These are phyloP conservation scores for Myxozyma neotropica DNA, from an alignment of 805 yeast species.

Conservation along the genomic window DNA sequence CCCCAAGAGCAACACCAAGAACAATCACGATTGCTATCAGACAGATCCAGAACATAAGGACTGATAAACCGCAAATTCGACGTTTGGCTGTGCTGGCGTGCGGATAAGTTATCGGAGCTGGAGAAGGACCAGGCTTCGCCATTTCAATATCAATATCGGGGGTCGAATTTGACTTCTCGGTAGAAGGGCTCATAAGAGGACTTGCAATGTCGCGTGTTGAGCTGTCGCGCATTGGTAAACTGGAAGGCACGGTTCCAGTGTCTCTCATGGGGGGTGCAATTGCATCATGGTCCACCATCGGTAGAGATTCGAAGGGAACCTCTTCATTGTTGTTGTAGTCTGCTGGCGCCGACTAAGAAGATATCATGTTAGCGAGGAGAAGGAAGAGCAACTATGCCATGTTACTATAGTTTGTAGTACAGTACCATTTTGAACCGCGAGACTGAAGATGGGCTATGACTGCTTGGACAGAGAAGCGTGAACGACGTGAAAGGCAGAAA, in stretches of 20 bases:
- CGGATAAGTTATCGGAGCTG: too few species aligned
- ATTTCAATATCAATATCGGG: too few species aligned
- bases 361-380: too few species aligned
- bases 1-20: slow-evolving; percentile 6
- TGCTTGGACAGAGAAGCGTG: too few species aligned
- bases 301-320: background rate
- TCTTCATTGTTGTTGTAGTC: background rate
- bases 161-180: too few species aligned
- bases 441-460: too few species aligned
- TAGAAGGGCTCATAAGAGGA: background rate
- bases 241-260: background rate
- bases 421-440: too few species aligned
- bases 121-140: too few species aligned
- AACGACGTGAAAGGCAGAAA: too few species aligned
- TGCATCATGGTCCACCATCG: background rate
- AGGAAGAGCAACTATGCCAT: background rate
- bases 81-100: too few species aligned
- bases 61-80: slow-evolving; percentile 6
- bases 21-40: background rate
- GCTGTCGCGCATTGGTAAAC: background rate
- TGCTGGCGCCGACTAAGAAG: background rate
- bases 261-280: background rate
- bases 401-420: too few species aligned
- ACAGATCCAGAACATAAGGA: background rate
- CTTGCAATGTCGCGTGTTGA: background rate